phyloP scores from a whole-genome alignment of 345 rosid species.

The Sonneratia caseolaris region DNA sequence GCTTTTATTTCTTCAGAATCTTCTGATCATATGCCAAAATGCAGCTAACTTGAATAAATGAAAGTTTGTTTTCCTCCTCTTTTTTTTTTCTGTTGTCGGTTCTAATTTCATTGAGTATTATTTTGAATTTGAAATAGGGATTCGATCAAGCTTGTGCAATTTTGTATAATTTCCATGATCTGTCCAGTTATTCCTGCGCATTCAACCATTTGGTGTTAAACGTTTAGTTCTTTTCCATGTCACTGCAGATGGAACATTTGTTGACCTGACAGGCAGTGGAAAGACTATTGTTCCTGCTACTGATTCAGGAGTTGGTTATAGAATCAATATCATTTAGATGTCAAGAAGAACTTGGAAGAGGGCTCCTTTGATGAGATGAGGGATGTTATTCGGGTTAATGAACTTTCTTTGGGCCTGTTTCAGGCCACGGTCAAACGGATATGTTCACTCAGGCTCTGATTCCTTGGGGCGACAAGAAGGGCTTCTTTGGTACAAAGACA shows the following conservation, averaged over 20 bases:
- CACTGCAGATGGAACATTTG: neutral
- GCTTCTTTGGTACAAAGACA: conserved; percentile 45
- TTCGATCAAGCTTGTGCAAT: neutral
- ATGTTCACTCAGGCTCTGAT: conserved; percentile 27
- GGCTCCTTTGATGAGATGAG: conserved; percentile 35
- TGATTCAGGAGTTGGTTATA: neutral
- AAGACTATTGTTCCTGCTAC: neutral
- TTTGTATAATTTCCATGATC: neutral
- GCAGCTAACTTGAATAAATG: neutral
- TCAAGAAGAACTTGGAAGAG: conserved; percentile 7
- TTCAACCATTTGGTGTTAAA: neutral
- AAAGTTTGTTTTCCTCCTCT: neutral
- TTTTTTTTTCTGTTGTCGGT: neutral
- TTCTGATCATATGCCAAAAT: neutral
- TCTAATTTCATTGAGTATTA: neutral
- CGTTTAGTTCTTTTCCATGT: neutral
- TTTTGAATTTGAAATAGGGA: neutral
- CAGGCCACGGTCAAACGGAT: conserved; percentile 27
- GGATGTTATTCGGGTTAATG: conserved; percentile 53
- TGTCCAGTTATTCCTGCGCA: neutral
- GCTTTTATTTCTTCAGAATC: neutral
- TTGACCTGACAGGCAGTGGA: neutral
- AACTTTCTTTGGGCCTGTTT: conserved; percentile 40
- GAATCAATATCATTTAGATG: neutral
- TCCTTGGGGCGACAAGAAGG: conserved; percentile 41